These are phyloP conservation scores for Ophiostoma tasmaniense DNA, from an alignment of 2,329 filamentous ascomycete genomes.

Conservation along the genomic window DNA sequence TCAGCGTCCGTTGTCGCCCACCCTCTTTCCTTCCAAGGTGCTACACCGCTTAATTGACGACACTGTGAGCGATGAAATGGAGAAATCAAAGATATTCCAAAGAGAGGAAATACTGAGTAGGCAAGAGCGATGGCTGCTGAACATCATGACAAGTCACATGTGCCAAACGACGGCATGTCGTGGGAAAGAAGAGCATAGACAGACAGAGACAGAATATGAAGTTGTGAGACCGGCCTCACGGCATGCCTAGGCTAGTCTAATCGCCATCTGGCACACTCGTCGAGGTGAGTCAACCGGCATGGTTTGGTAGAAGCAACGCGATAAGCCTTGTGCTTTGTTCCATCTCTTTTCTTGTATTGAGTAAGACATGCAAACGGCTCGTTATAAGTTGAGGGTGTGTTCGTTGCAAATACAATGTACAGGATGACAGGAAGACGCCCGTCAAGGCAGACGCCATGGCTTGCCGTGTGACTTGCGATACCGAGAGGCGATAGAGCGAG, in stretches of 20 bases:
- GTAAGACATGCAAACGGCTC: neutral
- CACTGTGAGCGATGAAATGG: neutral
- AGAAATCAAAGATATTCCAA: neutral
- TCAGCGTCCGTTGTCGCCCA: constrained; percentile 13
- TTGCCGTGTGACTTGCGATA: neutral
- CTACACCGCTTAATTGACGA: constrained; percentile 17
- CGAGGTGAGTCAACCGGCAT: constrained; percentile 5
- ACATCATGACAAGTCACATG: neutral
- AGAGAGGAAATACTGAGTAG: neutral
- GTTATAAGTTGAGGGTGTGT: neutral
- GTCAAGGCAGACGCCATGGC: neutral
- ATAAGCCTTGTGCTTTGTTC: neutral
- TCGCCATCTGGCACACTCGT: neutral
- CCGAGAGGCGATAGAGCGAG: neutral
- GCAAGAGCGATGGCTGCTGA: neutral
- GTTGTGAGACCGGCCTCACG: neutral
- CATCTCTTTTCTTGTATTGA: too few species aligned
- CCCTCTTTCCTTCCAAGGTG: constrained; percentile 9
- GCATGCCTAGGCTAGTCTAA: neutral
- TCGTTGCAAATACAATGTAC: neutral
- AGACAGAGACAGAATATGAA: neutral
- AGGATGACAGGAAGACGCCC: neutral
- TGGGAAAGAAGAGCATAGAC: neutral
- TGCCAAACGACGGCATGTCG: neutral
- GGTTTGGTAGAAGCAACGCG: neutral